These are phyloP conservation scores for Fibroporia radiculosa DNA, from an alignment of 768 basidiomycete species.

Conservation along the genomic window DNA sequence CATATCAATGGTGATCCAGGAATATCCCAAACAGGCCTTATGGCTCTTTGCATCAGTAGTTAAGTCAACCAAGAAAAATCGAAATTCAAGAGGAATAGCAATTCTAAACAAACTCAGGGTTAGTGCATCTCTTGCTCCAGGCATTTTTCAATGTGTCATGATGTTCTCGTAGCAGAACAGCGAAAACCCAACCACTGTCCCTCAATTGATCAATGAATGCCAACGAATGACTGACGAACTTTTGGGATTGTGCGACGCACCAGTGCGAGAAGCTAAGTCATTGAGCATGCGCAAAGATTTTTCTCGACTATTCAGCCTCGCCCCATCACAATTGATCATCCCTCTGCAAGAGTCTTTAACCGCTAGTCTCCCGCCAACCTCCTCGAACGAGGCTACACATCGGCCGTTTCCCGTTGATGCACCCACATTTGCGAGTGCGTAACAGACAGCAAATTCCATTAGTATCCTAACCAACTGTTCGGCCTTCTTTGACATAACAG, in stretches of 20 bases:
- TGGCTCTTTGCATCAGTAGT: constrained; percentile 90
- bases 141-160: neutral
- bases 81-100: constrained; percentile 49
- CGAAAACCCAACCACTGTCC: constrained; percentile 44
- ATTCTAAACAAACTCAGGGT: constrained; percentile 59
- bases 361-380: constrained; percentile 75
- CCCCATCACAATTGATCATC: constrained; percentile 68
- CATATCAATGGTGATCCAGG: constrained; percentile 64
- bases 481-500: too few species aligned
- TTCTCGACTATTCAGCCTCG: constrained; percentile 44
- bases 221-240: constrained; percentile 62
- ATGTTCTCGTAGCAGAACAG: constrained; percentile 31
- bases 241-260: constrained; percentile 55
- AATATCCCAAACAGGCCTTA: constrained; percentile 84
- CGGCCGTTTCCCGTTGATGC: constrained; percentile 74
- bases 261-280: constrained; percentile 33
- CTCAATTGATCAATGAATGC: constrained; percentile 45
- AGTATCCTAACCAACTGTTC: neutral
- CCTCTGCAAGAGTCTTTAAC: constrained; percentile 92
- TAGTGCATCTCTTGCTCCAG: constrained; percentile 8
- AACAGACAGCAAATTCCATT: too few species aligned
- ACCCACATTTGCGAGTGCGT: constrained; percentile 70
- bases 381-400: constrained; percentile 51
- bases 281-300: constrained; percentile 49
- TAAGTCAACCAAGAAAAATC: constrained; percentile 66